phyloP scores from a whole-genome alignment of 2,329 filamentous ascomycete species.

The Microcyclospora pomicola region DNA sequence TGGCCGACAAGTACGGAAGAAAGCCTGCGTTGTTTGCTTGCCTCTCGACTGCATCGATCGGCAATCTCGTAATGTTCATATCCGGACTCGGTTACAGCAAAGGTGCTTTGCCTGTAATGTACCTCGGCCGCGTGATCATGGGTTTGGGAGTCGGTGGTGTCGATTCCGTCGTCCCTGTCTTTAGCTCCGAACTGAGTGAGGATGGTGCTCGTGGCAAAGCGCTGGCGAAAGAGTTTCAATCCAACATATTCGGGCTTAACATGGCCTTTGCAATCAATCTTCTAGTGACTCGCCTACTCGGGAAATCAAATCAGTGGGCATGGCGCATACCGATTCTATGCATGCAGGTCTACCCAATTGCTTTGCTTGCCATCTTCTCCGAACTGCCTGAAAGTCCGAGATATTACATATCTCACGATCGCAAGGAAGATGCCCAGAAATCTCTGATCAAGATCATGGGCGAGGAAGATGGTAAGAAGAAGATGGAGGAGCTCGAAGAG shows the following conservation, averaged over 20 bases:
- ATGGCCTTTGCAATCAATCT: conserved; percentile 49
- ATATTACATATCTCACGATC: conserved; percentile 42
- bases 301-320: conserved; percentile 46
- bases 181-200: conserved; percentile 43
- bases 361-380: conserved; percentile 39
- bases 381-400: conserved; percentile 44
- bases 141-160: conserved; percentile 46
- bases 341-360: conserved; percentile 46
- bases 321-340: conserved; percentile 47
- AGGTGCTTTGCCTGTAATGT: conserved; percentile 34
- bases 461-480: conserved; percentile 34
- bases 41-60: conserved; percentile 39
- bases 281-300: conserved; percentile 37
- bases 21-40: conserved; percentile 44
- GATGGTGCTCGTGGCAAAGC: conserved; percentile 44
- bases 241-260: conserved; percentile 49
- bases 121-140: conserved; percentile 40
- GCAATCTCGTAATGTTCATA: conserved; percentile 48
- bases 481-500: conserved; percentile 37
- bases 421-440: conserved; percentile 36
- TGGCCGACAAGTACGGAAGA: conserved; percentile 40
- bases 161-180: conserved; percentile 47
- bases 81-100: conserved; percentile 35
- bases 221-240: conserved; percentile 49
- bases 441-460: conserved; percentile 38